Conservation (phyloP, 257 asterid genomes). For the Striga asiatica region DNA sequence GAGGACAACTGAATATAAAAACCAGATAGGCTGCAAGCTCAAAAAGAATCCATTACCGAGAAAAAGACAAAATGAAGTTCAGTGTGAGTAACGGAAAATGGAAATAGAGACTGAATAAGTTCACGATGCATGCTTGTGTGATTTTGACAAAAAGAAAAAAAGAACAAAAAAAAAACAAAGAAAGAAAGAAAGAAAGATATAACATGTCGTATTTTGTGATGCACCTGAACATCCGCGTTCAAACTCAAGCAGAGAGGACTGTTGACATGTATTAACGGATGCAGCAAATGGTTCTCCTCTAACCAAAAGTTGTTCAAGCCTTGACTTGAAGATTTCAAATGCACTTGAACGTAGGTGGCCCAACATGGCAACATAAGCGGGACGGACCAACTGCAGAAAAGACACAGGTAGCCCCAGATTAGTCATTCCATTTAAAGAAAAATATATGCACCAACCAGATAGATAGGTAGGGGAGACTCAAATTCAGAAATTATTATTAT, state of each 20-base stretch:
- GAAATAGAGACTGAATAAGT: no score
- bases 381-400: slow-evolving; percentile 40
- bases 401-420: background rate
- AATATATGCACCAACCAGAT: background rate
- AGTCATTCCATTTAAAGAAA: slow-evolving; percentile 1
- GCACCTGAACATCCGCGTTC: slow-evolving; percentile 53
- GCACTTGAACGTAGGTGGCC: slow-evolving; percentile 38
- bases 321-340: slow-evolving; percentile 28
- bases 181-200: background rate
- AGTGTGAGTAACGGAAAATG: no score
- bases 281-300: slow-evolving; percentile 45
- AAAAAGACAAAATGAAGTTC: no score
- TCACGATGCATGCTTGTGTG: no score
- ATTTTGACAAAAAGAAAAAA: background rate
- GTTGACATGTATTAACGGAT: slow-evolving; percentile 32
- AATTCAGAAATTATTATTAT: background rate
- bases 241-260: slow-evolving; percentile 31
- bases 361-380: slow-evolving; percentile 35
- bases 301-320: slow-evolving; percentile 26
- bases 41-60: no score
- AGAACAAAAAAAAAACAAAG: background rate
- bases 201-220: background rate
- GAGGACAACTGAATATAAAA: background rate
- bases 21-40: background rate
- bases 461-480: background rate